Percentiles rank a stretch among this genome's conserved stretches.
These are phyloP conservation scores for Nyctanthes arbortristis DNA, from an alignment of 257 asterid genomes.

Conservation along the genomic window DNA sequence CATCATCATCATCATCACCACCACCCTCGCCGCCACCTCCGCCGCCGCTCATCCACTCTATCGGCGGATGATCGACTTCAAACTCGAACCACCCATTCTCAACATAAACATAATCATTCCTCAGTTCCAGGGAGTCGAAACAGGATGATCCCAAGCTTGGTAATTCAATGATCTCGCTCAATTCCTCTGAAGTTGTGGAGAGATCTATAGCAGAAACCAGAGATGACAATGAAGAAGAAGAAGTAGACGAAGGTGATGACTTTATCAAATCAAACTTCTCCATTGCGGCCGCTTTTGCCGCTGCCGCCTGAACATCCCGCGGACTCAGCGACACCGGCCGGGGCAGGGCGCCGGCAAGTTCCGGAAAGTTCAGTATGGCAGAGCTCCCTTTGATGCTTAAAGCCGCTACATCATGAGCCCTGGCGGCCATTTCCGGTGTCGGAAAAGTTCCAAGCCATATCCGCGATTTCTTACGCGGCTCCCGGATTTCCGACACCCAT, in stretches of 20 bases:
- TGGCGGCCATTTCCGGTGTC: constrained; percentile 47
- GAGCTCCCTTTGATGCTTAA: constrained; percentile 45
- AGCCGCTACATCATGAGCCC: constrained; percentile 55
- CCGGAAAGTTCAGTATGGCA: constrained; percentile 53
- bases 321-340: constrained; percentile 42
- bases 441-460: constrained; percentile 50
- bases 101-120: constrained; percentile 25
- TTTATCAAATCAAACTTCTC: constrained; percentile 22
- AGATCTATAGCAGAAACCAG: constrained; percentile 35
- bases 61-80: constrained; percentile 28
- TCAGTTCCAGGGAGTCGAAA: constrained; percentile 26
- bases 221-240: constrained; percentile 32
- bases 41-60: constrained; percentile 11
- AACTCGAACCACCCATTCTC: constrained; percentile 23
- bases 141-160: constrained; percentile 37
- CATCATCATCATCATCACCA: neutral
- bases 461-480: constrained; percentile 47
- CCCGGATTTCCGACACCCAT: constrained; percentile 53
- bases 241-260: neutral
- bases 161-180: constrained; percentile 41
- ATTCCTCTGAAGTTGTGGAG: constrained; percentile 33
- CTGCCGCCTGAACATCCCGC: constrained; percentile 50
- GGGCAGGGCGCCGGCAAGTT: constrained; percentile 38
- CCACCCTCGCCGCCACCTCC: constrained; percentile 9
- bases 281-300: constrained; percentile 55